Evolutionary conservation across 192 early-diverging fungal genomes (phyloP).

Genomic region (Umbelopsis ramanniana): DNA sequence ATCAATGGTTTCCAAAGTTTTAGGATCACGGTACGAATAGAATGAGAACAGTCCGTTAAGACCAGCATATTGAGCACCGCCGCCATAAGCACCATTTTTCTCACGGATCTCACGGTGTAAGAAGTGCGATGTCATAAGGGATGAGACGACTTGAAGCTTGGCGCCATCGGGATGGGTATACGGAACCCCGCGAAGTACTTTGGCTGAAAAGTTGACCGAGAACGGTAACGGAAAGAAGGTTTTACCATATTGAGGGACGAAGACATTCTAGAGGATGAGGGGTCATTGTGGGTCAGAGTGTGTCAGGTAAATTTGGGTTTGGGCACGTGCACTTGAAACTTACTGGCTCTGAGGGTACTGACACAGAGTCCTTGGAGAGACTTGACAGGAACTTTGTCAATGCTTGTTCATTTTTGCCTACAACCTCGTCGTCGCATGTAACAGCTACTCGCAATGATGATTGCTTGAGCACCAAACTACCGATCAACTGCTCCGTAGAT

Average conservation of each 20-base stretch:
- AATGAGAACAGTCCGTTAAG: slow-evolving; percentile 83
- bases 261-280: slow-evolving; percentile 38
- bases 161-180: slow-evolving; percentile 84
- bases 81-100: slow-evolving; percentile 96
- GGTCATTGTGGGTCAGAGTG: not conserved
- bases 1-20: slow-evolving; percentile 69
- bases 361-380: slow-evolving; percentile 28
- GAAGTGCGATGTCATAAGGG: slow-evolving; percentile 83
- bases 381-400: slow-evolving; percentile 48
- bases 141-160: slow-evolving; percentile 77
- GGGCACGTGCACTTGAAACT: slow-evolving; percentile 19
- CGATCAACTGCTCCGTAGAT: slow-evolving; percentile 29
- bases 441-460: slow-evolving; percentile 51
- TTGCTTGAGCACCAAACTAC: slow-evolving; percentile 48
- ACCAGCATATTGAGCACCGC: slow-evolving; percentile 77
- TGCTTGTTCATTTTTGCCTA: slow-evolving; percentile 48
- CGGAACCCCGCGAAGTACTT: slow-evolving; percentile 77
- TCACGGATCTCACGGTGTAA: slow-evolving; percentile 98
- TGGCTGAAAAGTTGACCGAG: slow-evolving; percentile 83
- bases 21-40: slow-evolving; percentile 94
- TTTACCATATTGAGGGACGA: slow-evolving; percentile 55
- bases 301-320: not conserved
- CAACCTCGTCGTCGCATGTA: slow-evolving; percentile 56
- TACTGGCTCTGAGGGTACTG: slow-evolving; percentile 6
- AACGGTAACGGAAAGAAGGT: slow-evolving; percentile 86